Conservation (phyloP, 148 eudicot species). For the Dysphania ambrosioides region DNA sequence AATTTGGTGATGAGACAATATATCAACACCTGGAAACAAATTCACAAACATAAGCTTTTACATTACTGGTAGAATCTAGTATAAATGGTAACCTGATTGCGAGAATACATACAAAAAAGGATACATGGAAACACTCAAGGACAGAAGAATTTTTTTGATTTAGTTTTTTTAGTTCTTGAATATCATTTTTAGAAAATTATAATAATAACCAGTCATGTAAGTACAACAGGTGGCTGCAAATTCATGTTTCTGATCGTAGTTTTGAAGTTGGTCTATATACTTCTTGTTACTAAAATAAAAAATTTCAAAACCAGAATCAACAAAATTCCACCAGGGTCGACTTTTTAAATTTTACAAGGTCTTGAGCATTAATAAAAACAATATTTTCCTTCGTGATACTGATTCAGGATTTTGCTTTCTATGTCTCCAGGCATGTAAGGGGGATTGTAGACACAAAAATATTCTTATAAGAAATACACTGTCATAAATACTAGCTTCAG, state of each 20-base stretch:
- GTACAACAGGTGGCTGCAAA: conserved; percentile 2
- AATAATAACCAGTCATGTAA: not conserved
- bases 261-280: not conserved
- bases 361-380: conserved; percentile 1
- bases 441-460: not conserved
- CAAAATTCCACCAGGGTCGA: not conserved
- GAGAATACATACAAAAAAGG: not conserved
- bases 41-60: not conserved
- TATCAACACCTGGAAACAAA: not conserved
- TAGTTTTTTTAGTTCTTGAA: no score
- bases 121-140: not conserved
- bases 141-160: not conserved
- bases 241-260: not conserved
- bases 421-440: not conserved
- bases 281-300: not conserved
- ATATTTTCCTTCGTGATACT: not conserved
- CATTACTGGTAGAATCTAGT: not conserved
- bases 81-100: not conserved
- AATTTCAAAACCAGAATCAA: not conserved
- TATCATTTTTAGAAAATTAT: not conserved
- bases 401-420: not conserved
- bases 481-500: not conserved
- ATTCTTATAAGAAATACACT: not conserved
- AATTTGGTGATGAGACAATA: not conserved
- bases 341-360: not conserved